These are phyloP conservation scores for Apiotrichum brassicae DNA, from an alignment of 1,284 basidiomycete species.

Conservation along the genomic window DNA sequence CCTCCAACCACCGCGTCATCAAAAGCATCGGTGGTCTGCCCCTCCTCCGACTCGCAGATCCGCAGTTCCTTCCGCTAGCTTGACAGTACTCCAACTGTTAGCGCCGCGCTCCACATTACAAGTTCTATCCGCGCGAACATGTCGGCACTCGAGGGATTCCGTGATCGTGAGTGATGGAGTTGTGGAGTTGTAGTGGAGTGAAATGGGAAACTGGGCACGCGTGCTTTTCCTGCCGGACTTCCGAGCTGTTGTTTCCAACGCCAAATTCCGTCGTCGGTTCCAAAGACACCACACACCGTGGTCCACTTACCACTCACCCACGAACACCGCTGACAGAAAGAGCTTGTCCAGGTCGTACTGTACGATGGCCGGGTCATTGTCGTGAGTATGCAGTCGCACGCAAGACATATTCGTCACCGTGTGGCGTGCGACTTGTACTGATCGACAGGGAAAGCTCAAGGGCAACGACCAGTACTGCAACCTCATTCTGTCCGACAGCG, in stretches of 20 bases:
- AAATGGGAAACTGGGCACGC: no score
- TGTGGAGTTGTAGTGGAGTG: no score
- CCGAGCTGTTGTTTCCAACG: no score
- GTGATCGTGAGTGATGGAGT: constrained; percentile 39
- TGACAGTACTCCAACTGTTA: neutral
- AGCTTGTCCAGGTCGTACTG: constrained; percentile 46
- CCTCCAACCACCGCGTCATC: no score
- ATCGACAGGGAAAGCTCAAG: constrained; percentile 69
- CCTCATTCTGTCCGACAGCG: constrained; percentile 81
- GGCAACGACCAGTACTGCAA: constrained; percentile 92
- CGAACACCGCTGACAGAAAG: constrained; percentile 19
- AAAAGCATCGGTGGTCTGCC: no score
- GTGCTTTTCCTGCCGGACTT: no score
- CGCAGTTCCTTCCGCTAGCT: no score
- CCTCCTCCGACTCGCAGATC: no score
- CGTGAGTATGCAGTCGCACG: constrained; percentile 35
- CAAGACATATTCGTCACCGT: no score
- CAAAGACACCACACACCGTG: neutral
- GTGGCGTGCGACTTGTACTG: neutral
- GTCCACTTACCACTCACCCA: neutral
- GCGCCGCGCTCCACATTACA: neutral
- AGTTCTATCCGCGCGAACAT: constrained; percentile 12
- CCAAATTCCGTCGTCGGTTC: no score
- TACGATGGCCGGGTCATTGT: constrained; percentile 47
- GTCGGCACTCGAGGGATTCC: constrained; percentile 40